Conservation (phyloP, 2,329 filamentous ascomycete genomes). For the Trichoderma sp. region DNA sequence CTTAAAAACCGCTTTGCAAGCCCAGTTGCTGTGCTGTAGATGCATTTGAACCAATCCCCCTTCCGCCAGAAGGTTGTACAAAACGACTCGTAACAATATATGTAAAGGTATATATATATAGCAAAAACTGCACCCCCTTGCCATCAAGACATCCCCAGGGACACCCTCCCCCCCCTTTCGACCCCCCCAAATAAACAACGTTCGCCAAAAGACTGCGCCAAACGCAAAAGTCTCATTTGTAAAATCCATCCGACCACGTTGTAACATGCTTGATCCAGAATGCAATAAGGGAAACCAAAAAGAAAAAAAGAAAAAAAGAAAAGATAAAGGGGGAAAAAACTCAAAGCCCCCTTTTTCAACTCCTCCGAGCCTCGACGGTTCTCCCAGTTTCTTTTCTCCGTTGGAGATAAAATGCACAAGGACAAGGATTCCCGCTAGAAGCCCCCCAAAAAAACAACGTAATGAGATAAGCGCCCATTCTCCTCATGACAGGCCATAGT, state of each 20-base stretch:
- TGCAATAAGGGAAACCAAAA: neutral
- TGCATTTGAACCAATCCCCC: neutral
- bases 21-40: neutral
- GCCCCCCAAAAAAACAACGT: neutral
- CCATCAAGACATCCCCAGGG: neutral
- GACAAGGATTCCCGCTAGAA: neutral
- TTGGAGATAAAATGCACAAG: neutral
- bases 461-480: neutral
- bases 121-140: neutral
- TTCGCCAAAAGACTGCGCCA: slow-evolving; percentile 13
- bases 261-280: slow-evolving; percentile 10
- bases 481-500: neutral
- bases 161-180: neutral
- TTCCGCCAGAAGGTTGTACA: slow-evolving; percentile 7
- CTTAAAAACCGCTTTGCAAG: neutral
- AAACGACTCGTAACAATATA: slow-evolving; percentile 5
- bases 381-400: neutral
- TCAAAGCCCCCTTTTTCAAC: neutral
- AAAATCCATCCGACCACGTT: slow-evolving; percentile 7
- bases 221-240: slow-evolving; percentile 2
- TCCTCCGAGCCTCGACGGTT: neutral
- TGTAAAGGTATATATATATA: slow-evolving; percentile 17
- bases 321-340: neutral
- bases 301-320: neutral
- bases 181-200: neutral